phyloP scores from a whole-genome alignment of 352 stramenopile genomes.

The Phytophthora citricola region DNA sequence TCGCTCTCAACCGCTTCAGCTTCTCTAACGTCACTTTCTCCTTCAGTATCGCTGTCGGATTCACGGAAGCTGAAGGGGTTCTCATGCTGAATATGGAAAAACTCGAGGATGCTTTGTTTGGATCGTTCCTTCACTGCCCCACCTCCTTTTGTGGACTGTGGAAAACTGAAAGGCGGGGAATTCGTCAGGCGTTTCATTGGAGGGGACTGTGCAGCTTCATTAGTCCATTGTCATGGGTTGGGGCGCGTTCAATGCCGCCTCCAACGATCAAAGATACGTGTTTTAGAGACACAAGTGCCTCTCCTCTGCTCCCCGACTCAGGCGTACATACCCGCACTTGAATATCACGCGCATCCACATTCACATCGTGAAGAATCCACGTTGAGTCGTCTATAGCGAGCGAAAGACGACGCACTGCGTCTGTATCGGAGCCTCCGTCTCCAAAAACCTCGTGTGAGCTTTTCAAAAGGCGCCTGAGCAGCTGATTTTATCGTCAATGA shows the following conservation, averaged over 20 bases:
- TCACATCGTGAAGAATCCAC: conserved; percentile 59
- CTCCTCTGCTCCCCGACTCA: conserved; percentile 67
- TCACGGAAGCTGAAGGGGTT: conserved; percentile 81
- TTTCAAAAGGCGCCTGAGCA: conserved; percentile 52
- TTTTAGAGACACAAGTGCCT: conserved; percentile 68
- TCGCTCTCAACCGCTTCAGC: conserved; percentile 3
- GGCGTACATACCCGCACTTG: conserved; percentile 72
- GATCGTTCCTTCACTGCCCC: conserved; percentile 20
- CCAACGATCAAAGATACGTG: conserved; percentile 59
- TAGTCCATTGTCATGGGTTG: conserved; percentile 35
- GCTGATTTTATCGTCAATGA: conserved; percentile 67
- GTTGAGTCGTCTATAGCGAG: conserved; percentile 21
- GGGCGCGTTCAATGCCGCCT: conserved; percentile 38
- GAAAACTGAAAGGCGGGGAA: conserved; percentile 11
- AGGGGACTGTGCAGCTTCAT: conserved; percentile 32
- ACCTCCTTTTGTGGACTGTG: conserved; percentile 4
- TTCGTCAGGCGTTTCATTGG: conserved; percentile 25
- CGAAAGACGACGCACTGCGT: conserved; percentile 31
- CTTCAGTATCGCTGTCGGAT: conserved; percentile 44
- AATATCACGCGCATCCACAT: conserved; percentile 58
- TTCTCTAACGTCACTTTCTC: conserved; percentile 16
- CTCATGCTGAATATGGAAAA: conserved; percentile 73
- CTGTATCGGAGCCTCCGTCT: not conserved
- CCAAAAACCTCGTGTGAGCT: conserved; percentile 37
- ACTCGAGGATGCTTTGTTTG: conserved; percentile 78